phyloP scores from a whole-genome alignment of 2,329 filamentous ascomycete species.

The Myriosclerotinia scirpicola region DNA sequence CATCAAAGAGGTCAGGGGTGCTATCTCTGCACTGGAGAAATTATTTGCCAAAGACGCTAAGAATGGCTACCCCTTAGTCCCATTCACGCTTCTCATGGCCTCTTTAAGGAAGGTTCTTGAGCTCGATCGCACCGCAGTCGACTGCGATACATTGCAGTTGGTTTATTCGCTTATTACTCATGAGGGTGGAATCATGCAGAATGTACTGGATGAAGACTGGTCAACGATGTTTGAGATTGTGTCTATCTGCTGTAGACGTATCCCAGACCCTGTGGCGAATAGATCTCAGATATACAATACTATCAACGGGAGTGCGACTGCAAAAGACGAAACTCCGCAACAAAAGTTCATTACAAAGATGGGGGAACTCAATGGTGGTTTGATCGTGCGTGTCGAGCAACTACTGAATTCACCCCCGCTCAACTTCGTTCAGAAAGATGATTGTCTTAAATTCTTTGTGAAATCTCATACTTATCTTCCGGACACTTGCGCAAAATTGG shows the following conservation, averaged over 20 bases:
- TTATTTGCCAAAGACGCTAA: constrained; percentile 59
- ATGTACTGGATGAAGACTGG: constrained; percentile 67
- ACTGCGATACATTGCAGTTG: constrained; percentile 39
- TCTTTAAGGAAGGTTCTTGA: constrained; percentile 53
- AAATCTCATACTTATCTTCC: constrained; percentile 61
- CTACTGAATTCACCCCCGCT: constrained; percentile 44
- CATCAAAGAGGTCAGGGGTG: constrained; percentile 59
- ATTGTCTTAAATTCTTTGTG: constrained; percentile 66
- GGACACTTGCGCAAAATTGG: constrained; percentile 61
- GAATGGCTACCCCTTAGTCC: constrained; percentile 59
- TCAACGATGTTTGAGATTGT: constrained; percentile 59
- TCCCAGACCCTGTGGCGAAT: constrained; percentile 33
- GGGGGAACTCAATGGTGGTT: constrained; percentile 36
- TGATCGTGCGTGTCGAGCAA: constrained; percentile 39
- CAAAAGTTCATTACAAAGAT: constrained; percentile 33
- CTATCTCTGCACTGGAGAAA: constrained; percentile 62
- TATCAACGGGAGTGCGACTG: constrained; percentile 8
- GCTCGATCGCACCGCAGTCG: constrained; percentile 39
- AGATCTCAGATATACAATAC: constrained; percentile 31
- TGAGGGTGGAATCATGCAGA: constrained; percentile 52
- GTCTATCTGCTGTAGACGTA: constrained; percentile 49
- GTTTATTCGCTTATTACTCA: constrained; percentile 58
- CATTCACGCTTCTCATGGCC: constrained; percentile 58
- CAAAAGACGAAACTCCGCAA: constrained; percentile 32
- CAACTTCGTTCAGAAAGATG: constrained; percentile 63